phyloP scores from a whole-genome alignment of 176 grass and related monocot species.

The Aegilops speltoides region DNA sequence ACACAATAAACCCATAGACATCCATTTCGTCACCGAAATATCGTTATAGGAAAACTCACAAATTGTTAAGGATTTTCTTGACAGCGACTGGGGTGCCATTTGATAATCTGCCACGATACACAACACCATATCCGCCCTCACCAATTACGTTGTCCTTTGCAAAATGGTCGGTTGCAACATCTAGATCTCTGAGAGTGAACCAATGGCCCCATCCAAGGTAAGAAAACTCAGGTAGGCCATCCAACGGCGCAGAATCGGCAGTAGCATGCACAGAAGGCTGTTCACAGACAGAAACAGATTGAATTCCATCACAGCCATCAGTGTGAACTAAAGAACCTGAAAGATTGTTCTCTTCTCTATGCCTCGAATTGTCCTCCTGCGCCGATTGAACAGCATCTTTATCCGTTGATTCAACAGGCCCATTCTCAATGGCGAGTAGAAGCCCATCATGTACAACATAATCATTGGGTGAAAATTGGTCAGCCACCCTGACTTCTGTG shows the following conservation, averaged over 20 bases:
- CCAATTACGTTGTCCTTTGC: slow-evolving; percentile 91
- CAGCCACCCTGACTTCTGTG: slow-evolving; percentile 69
- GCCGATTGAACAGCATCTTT: slow-evolving; percentile 53
- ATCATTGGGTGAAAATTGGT: slow-evolving; percentile 50
- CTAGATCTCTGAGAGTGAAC: slow-evolving; percentile 93
- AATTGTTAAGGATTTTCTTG: slow-evolving; percentile 94
- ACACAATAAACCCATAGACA: slow-evolving; percentile 1
- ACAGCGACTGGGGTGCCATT: slow-evolving; percentile 83
- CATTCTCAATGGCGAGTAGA: slow-evolving; percentile 55
- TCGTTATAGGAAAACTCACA: slow-evolving; percentile 50
- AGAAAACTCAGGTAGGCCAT: slow-evolving; percentile 81
- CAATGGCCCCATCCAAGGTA: slow-evolving; percentile 95
- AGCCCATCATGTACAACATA: slow-evolving; percentile 62
- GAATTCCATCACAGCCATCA: slow-evolving; percentile 45
- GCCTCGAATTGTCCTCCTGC: slow-evolving; percentile 47
- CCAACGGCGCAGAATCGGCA: slow-evolving; percentile 47
- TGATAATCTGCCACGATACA: slow-evolving; percentile 79
- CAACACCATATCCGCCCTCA: slow-evolving; percentile 91
- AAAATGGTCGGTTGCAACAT: slow-evolving; percentile 76
- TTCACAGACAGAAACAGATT: slow-evolving; percentile 43
- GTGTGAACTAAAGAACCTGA: slow-evolving; percentile 41
- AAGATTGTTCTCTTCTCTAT: slow-evolving; percentile 53
- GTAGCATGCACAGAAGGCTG: slow-evolving; percentile 35
- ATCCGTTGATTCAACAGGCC: slow-evolving; percentile 45
- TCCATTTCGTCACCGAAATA: not conserved